Conservation (phyloP, 345 rosid species). For the Eucalyptus tenuipes region DNA sequence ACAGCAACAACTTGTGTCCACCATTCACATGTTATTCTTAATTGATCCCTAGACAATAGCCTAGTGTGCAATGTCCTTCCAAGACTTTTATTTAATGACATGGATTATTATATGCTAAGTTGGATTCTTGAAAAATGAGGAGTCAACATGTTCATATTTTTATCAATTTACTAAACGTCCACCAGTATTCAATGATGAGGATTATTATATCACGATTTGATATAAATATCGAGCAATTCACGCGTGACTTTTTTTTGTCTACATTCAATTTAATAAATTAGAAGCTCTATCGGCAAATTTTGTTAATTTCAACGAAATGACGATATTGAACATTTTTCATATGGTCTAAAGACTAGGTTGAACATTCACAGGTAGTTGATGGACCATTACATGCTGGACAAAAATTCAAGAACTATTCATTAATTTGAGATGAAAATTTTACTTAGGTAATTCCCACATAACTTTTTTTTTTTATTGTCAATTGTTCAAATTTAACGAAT, state of each 20-base stretch:
- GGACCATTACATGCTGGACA: too few relatives aligned
- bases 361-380: too few relatives aligned
- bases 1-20: not conserved
- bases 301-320: too few relatives aligned
- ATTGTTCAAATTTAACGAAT: not conserved
- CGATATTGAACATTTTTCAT: too few relatives aligned
- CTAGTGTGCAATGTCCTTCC: not conserved
- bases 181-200: not conserved
- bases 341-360: too few relatives aligned
- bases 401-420: too few relatives aligned
- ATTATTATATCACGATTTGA: not conserved
- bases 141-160: not conserved
- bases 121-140: not conserved
- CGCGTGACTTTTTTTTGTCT: too few relatives aligned
- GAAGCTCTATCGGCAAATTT: too few relatives aligned
- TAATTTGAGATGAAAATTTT: not conserved
- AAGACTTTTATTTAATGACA: not conserved
- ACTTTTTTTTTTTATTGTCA: not conserved
- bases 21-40: not conserved
- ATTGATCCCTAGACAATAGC: not conserved
- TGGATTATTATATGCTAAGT: not conserved
- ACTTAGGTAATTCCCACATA: not conserved
- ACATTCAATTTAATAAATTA: too few relatives aligned
- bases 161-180: not conserved
- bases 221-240: not conserved